Evolutionary conservation across 2,329 filamentous ascomycete species (phyloP), one percentile per base, ranked within the genome.

Genomic region (Aspergillus chevalieri): DNA sequence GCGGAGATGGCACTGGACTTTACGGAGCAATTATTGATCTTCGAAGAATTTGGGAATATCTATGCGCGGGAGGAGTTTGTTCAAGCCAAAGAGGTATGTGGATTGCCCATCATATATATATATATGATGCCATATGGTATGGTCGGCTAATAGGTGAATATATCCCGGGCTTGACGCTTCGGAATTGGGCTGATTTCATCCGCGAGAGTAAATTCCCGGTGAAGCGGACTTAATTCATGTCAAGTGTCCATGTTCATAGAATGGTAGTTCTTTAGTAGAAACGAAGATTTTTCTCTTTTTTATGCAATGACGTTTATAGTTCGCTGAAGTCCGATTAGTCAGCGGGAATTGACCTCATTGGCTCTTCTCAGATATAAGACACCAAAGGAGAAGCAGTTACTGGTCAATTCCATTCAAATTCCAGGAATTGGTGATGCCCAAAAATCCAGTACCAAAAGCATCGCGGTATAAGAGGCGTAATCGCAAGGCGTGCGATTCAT

Each of bases 21-120:
- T 42, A 47, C 52, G 3, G 52, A 54, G 47, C 52, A 54, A 34
- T 30, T 54, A 24, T 24, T 51, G 44, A 54, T 54, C 14, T 54
- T 54, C 28, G 52, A 54, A 15, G 43, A 42, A 10, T 54, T 47
- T 15, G 49, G 49, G 3, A 54, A 54, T 14, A 47, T 54, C 22
- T 54, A 54, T 28, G 49, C 46, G 10, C n/a, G 33, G 9, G 22
- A 39, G 3, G 49, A 51, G 34, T 49, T 51, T 43, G 38, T 49
- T 19, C 47, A 49, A 42, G 47, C 47, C 6, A 42, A 14, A 8
- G 33, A 49, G 8, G 47, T 49, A 49, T 9, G 47, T 49, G 28
- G 39, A 22, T 46, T 36, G 30, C 14, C n/a, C 14, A 15, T 14
- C 6, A 36, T 36, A 6, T 9, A 17, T 17, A 17, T 17, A 21